phyloP scores from a whole-genome alignment of 176 grass and related monocot genomes.

The Oryza punctata region DNA sequence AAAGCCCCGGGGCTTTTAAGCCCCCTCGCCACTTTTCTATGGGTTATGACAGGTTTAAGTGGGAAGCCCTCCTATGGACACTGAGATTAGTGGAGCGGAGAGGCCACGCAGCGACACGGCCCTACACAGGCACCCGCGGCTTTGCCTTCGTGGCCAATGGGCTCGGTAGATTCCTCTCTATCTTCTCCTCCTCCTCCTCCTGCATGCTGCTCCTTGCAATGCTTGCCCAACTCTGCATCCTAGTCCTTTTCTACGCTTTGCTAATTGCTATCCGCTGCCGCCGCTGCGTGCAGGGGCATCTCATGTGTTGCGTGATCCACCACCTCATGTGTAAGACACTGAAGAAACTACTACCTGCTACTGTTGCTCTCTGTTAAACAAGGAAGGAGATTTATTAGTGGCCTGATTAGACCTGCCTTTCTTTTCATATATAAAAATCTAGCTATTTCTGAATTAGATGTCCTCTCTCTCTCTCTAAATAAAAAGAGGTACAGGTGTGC shows the following conservation, averaged over 20 bases:
- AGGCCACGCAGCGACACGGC: constrained; percentile 33
- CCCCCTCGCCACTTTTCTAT: background rate
- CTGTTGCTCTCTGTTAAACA: background rate
- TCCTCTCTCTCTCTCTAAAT: background rate
- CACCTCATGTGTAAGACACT: constrained; percentile 25
- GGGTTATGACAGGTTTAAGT: constrained; percentile 6
- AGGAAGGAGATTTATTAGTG: background rate
- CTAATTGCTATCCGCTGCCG: background rate
- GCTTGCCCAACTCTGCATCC: background rate
- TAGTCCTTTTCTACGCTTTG: constrained; percentile 10
- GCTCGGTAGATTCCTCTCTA: constrained; percentile 67
- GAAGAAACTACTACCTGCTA: constrained; percentile 16
- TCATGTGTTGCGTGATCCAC: background rate
- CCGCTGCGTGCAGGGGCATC: background rate
- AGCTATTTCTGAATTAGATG: constrained; percentile 8
- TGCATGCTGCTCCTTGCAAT: background rate
- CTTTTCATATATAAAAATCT: background rate
- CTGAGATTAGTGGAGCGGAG: constrained; percentile 47
- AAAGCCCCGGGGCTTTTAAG: constrained; percentile 60
- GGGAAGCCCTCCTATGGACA: constrained; percentile 35
- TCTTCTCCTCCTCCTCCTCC: constrained; percentile 3
- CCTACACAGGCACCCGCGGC: constrained; percentile 22
- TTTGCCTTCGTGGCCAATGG: constrained; percentile 55
- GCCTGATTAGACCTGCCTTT: constrained; percentile 16
- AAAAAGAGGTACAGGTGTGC: constrained; percentile 21